Conservation (phyloP, 148 eudicot species). For the Persicaria maculosa region DNA sequence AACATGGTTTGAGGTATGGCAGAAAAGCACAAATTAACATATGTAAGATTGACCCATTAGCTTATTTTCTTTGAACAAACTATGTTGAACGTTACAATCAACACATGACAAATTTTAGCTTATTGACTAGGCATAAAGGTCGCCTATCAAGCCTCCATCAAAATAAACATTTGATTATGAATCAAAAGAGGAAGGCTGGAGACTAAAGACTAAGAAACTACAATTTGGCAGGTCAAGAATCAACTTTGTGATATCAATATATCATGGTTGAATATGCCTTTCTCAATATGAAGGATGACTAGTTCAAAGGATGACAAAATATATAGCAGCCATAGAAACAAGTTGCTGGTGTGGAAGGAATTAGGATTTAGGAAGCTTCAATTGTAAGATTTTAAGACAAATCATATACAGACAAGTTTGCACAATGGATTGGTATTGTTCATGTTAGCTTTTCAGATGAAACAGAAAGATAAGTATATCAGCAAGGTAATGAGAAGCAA, state of each 20-base stretch:
- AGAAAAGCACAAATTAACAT: not conserved
- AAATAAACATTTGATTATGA: not conserved
- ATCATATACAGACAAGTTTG: not conserved
- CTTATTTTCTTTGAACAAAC: not conserved
- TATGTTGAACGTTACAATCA: not conserved
- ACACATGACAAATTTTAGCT: not conserved
- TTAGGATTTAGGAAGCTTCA: not conserved
- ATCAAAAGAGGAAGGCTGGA: constrained; percentile 3
- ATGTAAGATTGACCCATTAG: not conserved
- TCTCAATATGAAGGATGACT: not conserved
- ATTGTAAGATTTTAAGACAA: not conserved
- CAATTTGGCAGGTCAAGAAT: not conserved
- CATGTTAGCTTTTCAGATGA: not conserved
- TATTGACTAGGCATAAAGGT: not conserved
- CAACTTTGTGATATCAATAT: not conserved
- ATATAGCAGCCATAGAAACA: not conserved
- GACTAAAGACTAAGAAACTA: not conserved
- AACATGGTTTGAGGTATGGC: not conserved
- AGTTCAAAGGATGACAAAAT: not conserved
- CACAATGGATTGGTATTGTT: not conserved
- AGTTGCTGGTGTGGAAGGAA: not conserved
- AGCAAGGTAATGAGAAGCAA: not conserved
- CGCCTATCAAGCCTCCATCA: not conserved
- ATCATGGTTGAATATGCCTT: not conserved
- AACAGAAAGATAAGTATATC: not conserved